These are phyloP conservation scores for Vaccinium corymbosum DNA, from an alignment of 148 eudicot species.

Conservation along the genomic window DNA sequence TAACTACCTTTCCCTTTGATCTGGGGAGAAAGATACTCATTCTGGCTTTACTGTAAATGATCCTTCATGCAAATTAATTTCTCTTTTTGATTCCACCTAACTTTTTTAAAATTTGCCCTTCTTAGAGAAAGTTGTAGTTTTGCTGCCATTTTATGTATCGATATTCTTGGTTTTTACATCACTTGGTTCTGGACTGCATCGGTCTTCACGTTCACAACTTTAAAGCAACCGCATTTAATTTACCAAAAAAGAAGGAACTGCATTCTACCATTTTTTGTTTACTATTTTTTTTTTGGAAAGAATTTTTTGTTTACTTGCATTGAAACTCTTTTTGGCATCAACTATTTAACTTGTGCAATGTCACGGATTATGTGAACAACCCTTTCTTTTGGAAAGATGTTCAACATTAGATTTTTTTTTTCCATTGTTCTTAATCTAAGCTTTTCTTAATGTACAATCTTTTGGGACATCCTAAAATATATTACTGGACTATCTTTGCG, in stretches of 20 bases:
- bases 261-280: not conserved
- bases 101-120: not conserved
- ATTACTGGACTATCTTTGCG: no score
- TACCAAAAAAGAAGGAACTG: not conserved
- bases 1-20: not conserved
- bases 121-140: not conserved
- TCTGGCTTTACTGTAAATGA: constrained; percentile 16
- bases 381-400: not conserved
- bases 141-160: not conserved
- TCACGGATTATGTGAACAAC: not conserved
- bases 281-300: no score
- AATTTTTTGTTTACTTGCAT: not conserved
- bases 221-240: not conserved
- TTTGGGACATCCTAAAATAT: no score
- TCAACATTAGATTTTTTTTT: not conserved
- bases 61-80: not conserved
- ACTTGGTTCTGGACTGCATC: not conserved
- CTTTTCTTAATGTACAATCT: no score
- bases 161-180: not conserved
- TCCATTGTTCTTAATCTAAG: not conserved
- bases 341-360: not conserved
- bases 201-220: not conserved
- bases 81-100: not conserved
- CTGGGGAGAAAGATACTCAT: not conserved
- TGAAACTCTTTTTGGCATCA: not conserved